Percentiles rank a stretch among this genome's conserved stretches.
These are phyloP conservation scores for Clonostachys solani DNA, from an alignment of 2,329 filamentous ascomycete genomes.

Conservation along the genomic window DNA sequence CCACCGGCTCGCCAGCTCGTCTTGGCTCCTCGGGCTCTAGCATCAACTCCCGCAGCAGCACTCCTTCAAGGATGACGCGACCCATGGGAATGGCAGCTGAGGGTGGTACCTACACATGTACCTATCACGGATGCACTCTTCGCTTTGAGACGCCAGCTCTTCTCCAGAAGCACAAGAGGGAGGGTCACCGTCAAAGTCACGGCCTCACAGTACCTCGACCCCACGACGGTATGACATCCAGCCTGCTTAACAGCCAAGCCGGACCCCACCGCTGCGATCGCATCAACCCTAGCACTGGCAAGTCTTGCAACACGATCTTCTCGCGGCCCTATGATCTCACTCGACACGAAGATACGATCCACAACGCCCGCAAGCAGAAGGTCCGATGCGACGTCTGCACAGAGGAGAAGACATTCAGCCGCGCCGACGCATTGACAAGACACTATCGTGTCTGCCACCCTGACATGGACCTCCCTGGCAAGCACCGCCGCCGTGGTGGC, in stretches of 20 bases:
- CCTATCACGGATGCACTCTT: constrained; percentile 83
- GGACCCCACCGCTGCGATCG: constrained; percentile 91
- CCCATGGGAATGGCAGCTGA: constrained; percentile 67
- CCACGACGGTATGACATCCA: constrained; percentile 38
- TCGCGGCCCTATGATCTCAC: constrained; percentile 96
- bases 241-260: constrained; percentile 76
- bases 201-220: constrained; percentile 21
- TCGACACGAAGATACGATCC: constrained; percentile 94
- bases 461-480: constrained; percentile 76
- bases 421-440: constrained; percentile 88
- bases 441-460: constrained; percentile 95
- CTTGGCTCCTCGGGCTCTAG: constrained; percentile 39
- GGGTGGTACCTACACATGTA: constrained; percentile 90
- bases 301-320: constrained; percentile 91
- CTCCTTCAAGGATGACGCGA: constrained; percentile 31
- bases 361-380: constrained; percentile 92
- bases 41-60: constrained; percentile 21
- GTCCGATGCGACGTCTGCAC: constrained; percentile 89
- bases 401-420: constrained; percentile 95
- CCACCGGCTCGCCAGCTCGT: constrained; percentile 23
- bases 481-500: constrained; percentile 33
- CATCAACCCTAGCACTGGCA: constrained; percentile 91
- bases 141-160: constrained; percentile 85
- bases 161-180: constrained; percentile 92
- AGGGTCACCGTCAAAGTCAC: constrained; percentile 78